Base-by-base conservation (phyloP, 805 yeast genomes). In the Geotrichum ghanense region DNA sequence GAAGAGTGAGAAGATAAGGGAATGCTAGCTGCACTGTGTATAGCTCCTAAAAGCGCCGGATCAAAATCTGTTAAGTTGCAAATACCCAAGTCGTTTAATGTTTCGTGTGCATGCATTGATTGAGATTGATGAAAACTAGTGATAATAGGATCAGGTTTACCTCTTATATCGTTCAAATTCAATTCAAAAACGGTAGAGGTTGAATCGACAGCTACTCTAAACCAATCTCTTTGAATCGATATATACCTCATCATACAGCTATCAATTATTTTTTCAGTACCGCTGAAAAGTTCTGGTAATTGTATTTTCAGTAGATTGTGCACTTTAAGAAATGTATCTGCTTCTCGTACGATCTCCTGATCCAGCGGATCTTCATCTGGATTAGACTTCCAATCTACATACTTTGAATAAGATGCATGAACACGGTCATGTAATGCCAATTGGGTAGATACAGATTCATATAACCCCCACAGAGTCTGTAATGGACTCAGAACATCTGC, bases 221-320 rank as follows among this genome's bases (percentile, higher is more conserved):
- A 52, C 58, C 58, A 55, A 20, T 49, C 44, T 27, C 49, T 43
- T 48, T 55, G 53, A 21, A 52, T 51, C 9, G 25, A 22, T 17
- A 55, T 44, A 34, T 42, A 52, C 35, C 45, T 42, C 21, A 43
- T 34, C 46, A 52, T 39, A 41, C 53, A 43, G 2, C 42, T 6
- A 6, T 49, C 54, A 4, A 53, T 47, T 43, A 53, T 34, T 25
- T 37, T 35, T 25, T 51, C 52, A 2, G 53, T 48, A 16, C 48
- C 43, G 2, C 26, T 26, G 41, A 53, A 52, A 43, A 55, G 42
- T 12, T 51, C 55, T 1, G 56, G 53, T 16, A 55, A 44, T 6
- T 54, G 57, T 21, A 52, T 55, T 31, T 52, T 53, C 43, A 55
- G 42, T 17, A 52, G 42, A 41, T 49, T 49, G 41, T 55, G 57